These are phyloP conservation scores for Volutella citrinella DNA, from an alignment of 2,329 filamentous ascomycete species.

Conservation along the genomic window DNA sequence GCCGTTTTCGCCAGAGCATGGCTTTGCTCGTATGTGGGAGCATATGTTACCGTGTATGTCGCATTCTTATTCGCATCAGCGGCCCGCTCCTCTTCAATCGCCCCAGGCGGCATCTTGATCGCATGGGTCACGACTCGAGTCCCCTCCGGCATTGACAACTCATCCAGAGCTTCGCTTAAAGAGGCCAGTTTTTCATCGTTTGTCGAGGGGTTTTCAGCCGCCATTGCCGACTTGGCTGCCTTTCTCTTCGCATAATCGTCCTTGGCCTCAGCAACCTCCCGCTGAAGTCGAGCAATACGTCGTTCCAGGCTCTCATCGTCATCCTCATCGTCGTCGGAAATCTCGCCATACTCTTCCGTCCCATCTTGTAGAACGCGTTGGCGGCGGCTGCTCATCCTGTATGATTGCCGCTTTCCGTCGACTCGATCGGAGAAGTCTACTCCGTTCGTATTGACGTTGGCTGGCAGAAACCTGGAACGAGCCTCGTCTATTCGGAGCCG, in stretches of 20 bases:
- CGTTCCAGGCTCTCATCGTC: constrained; percentile 73
- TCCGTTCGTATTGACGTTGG: constrained; percentile 70
- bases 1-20: constrained; percentile 77
- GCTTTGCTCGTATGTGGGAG: constrained; percentile 61
- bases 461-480: constrained; percentile 72
- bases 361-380: constrained; percentile 61
- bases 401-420: constrained; percentile 76
- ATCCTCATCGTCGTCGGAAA: constrained; percentile 70
- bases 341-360: constrained; percentile 66
- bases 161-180: constrained; percentile 69
- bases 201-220: constrained; percentile 44
- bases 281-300: constrained; percentile 76
- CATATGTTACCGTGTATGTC: constrained; percentile 64
- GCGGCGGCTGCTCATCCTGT: constrained; percentile 69
- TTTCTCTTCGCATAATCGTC: constrained; percentile 56
- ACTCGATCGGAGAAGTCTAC: constrained; percentile 91
- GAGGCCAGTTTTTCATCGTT: constrained; percentile 49
- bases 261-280: constrained; percentile 76
- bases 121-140: constrained; percentile 10
- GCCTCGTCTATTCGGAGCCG: constrained; percentile 76
- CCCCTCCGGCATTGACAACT: constrained; percentile 45
- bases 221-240: constrained; percentile 42
- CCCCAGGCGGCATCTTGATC: constrained; percentile 8
- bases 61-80: constrained; percentile 29
- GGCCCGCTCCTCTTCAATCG: constrained; percentile 17